A percentile compares a stretch with the other conserved stretches of the same genome.
These are phyloP conservation scores for Stagonosporopsis vannaccii DNA, from an alignment of 2,329 filamentous ascomycete genomes.

Conservation along the genomic window DNA sequence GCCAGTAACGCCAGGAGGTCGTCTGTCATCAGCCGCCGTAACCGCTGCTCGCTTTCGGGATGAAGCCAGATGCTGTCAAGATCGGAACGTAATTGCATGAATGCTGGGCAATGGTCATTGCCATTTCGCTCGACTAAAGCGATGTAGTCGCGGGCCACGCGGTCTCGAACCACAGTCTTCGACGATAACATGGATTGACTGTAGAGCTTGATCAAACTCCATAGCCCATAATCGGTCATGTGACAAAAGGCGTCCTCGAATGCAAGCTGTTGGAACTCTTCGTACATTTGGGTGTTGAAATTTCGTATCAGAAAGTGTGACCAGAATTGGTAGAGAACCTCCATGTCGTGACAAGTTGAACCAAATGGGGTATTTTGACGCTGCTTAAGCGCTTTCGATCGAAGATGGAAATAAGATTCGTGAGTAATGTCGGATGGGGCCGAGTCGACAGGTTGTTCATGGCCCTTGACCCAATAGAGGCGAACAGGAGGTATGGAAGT, in stretches of 20 bases:
- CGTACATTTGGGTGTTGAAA: conserved; percentile 78
- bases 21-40: conserved; percentile 60
- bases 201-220: conserved; percentile 71
- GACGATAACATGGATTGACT: conserved; percentile 61
- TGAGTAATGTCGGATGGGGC: conserved; percentile 55
- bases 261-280: conserved; percentile 73
- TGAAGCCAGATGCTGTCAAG: conserved; percentile 64
- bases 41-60: conserved; percentile 64
- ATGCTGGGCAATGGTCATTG: conserved; percentile 53
- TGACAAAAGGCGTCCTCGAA: conserved; percentile 67
- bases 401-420: conserved; percentile 59
- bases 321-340: conserved; percentile 77
- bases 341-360: conserved; percentile 64
- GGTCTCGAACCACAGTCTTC: conserved; percentile 58
- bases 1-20: conserved; percentile 60
- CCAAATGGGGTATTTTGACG: conserved; percentile 54
- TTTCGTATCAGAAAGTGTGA: conserved; percentile 74
- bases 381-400: conserved; percentile 59
- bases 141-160: conserved; percentile 63
- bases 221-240: conserved; percentile 64
- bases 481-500: conserved; percentile 32
- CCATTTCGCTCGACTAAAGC: conserved; percentile 61
- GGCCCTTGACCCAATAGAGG: conserved; percentile 61
- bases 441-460: conserved; percentile 52
- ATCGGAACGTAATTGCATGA: conserved; percentile 60